Base-by-base conservation (phyloP, 768 basidiomycete species). In the Auriculariales sp. region DNA sequence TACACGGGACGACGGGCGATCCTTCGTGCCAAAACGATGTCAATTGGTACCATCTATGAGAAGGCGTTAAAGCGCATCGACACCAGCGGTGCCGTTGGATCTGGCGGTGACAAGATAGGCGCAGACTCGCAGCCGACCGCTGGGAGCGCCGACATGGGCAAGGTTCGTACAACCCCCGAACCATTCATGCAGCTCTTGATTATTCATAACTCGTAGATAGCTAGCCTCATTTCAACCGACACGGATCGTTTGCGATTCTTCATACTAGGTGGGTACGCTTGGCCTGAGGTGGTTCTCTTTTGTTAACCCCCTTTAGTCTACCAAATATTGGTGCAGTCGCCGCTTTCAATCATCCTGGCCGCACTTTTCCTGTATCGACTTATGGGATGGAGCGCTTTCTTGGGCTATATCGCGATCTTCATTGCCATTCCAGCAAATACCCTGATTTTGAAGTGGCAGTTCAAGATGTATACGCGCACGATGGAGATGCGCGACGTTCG, bases 61-160 rank as follows among this genome's bases (percentile, higher is more conserved):
- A 36, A 36, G 15, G 35, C 35, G n/a, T 3, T 36, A 22, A 36
- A 36, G 22, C 35, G 35, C 7, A 22, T 36, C 7, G 35, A 36
- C 35, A 36, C 35, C 6, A n/a, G n/a, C 6, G 35, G 35, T n/a
- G n/a, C 35, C 22, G 35, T 36, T 15, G 35, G 35, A 15, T 6
- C n/a, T 22, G 35, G 22, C 7, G 35, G 5, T 1, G 35, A 36
- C 7, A 36, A 36, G 14, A 19, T 6, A 6, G 22, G 22, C n/a
- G 35, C 7, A 9, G 15, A 6, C 1, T 6, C n/a, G 35, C n/a
- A n/a, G n/a, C n/a, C n/a, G 2, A 44, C 39, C 22, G 39, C 39
- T 19, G 39, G 39, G 6, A 44, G 39, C 39, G 12, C 39, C 39
- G 39, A 44, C 39, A 44, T 44, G 39, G 39, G 39, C 39, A 44